Percentiles rank a stretch among this genome's conserved stretches.
These are phyloP conservation scores for Jatropha multifida DNA, from an alignment of 441 rosid genomes.

Conservation along the genomic window DNA sequence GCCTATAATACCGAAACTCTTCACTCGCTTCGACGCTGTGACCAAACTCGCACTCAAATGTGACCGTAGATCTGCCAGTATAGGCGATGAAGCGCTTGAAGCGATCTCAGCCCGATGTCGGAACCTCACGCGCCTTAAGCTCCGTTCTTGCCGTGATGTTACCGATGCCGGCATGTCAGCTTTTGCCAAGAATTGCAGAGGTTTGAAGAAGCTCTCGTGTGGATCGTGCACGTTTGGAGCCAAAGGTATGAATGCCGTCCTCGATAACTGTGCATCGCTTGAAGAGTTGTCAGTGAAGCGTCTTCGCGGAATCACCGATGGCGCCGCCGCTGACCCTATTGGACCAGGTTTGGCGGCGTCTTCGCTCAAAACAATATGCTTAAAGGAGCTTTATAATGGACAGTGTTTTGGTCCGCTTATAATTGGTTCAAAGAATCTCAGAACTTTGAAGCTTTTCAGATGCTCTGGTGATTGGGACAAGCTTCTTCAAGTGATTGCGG, in stretches of 20 bases:
- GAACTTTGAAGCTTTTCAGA: slow-evolving; percentile 61
- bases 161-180: slow-evolving; percentile 66
- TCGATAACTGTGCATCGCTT: slow-evolving; percentile 63
- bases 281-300: slow-evolving; percentile 81
- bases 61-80: slow-evolving; percentile 68
- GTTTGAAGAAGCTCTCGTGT: slow-evolving; percentile 72
- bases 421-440: slow-evolving; percentile 56
- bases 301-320: slow-evolving; percentile 61
- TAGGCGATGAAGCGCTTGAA: slow-evolving; percentile 65
- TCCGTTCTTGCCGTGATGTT: slow-evolving; percentile 73
- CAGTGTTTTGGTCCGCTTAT: slow-evolving; percentile 72
- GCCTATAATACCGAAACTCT: slow-evolving; percentile 45
- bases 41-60: slow-evolving; percentile 84
- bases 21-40: slow-evolving; percentile 79
- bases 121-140: slow-evolving; percentile 74
- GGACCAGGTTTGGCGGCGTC: slow-evolving; percentile 61
- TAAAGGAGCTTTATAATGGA: slow-evolving; percentile 74
- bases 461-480: slow-evolving; percentile 86
- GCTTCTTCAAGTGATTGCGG: slow-evolving; percentile 45
- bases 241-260: slow-evolving; percentile 81
- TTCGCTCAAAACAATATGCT: slow-evolving; percentile 60
- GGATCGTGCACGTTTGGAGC: slow-evolving; percentile 86
- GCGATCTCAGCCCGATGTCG: slow-evolving; percentile 59
- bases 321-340: slow-evolving; percentile 55
- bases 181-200: slow-evolving; percentile 69